Conservation (phyloP, 257 asterid species). For the Salvia hispanica region DNA sequence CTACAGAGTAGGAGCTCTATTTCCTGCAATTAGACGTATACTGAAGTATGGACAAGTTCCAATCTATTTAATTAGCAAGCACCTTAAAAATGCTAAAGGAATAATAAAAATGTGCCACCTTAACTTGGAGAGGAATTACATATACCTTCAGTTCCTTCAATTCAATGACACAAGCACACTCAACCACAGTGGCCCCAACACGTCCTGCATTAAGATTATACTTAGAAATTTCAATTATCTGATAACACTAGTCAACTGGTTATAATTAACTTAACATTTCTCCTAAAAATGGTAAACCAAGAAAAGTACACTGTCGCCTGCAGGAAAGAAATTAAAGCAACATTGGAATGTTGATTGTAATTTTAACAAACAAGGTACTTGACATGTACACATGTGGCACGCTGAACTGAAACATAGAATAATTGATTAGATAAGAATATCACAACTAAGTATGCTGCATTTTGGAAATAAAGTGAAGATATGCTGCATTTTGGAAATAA, state of each 20-base stretch:
- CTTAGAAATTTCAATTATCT: slow-evolving; percentile 28
- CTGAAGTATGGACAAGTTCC: background rate
- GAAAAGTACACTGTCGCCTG: background rate
- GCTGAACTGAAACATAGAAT: no score
- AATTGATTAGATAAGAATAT: no score
- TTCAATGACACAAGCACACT: slow-evolving; percentile 89
- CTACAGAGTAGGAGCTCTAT: background rate
- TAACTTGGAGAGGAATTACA: slow-evolving; percentile 28
- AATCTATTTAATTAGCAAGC: slow-evolving; percentile 14
- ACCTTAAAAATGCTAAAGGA: slow-evolving; percentile 5
- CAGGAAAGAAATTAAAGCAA: background rate
- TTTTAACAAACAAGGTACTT: background rate
- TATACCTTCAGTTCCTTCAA: slow-evolving; percentile 87
- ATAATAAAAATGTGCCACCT: background rate
- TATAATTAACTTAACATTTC: background rate
- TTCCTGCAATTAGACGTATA: background rate
- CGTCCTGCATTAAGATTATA: slow-evolving; percentile 65
- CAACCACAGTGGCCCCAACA: slow-evolving; percentile 72
- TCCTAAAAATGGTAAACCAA: slow-evolving; percentile 3
- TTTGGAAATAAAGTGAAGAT: no score
- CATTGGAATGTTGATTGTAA: background rate
- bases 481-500: no score
- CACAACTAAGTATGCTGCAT: no score
- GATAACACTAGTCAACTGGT: background rate
- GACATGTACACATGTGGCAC: background rate